A percentile compares a stretch with the other conserved stretches of the same genome.
Evolutionary conservation across 805 yeast species (phyloP).

Genomic region (Nakazawaea ishiwadae): DNA sequence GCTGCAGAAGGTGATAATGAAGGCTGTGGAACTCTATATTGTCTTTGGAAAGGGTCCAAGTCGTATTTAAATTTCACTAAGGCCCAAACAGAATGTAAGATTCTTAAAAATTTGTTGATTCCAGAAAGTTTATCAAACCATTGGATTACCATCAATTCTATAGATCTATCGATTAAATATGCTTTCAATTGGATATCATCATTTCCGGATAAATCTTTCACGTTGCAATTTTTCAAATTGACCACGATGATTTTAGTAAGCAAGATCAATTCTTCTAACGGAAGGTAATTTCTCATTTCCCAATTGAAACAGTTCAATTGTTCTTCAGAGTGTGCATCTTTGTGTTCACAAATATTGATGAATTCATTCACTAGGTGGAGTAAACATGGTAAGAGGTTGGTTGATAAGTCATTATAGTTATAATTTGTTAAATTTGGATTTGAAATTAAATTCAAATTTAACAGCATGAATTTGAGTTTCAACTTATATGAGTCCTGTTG

Average conservation of each 20-base stretch:
- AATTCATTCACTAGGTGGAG: constrained; percentile 54
- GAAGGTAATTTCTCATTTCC: constrained; percentile 58
- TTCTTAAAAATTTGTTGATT: constrained; percentile 18
- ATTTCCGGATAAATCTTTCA: constrained; percentile 18
- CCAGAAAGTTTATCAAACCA: constrained; percentile 21
- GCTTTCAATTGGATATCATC: constrained; percentile 28
- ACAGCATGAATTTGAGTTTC: constrained; percentile 1
- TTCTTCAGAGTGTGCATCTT: constrained; percentile 20
- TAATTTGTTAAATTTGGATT: constrained; percentile 21
- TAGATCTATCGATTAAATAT: constrained; percentile 18
- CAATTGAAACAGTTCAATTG: constrained; percentile 53
- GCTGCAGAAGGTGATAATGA: constrained; percentile 9
- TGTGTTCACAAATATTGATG: constrained; percentile 45
- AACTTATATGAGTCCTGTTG: constrained; percentile 7
- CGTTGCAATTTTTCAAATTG: constrained; percentile 39
- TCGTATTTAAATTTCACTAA: constrained; percentile 18
- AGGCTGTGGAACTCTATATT: constrained; percentile 11
- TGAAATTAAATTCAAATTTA: constrained; percentile 15
- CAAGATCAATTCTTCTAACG: constrained; percentile 52
- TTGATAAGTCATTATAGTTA: constrained; percentile 46
- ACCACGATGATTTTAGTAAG: constrained; percentile 48
- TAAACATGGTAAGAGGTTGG: constrained; percentile 51
- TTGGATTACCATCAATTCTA: constrained; percentile 16
- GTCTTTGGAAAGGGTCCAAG: constrained; percentile 9
- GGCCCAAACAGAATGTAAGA: constrained; percentile 20